Evolutionary conservation across 768 basidiomycete species (phyloP).

Genomic region (Coprinellus micaceus): DNA sequence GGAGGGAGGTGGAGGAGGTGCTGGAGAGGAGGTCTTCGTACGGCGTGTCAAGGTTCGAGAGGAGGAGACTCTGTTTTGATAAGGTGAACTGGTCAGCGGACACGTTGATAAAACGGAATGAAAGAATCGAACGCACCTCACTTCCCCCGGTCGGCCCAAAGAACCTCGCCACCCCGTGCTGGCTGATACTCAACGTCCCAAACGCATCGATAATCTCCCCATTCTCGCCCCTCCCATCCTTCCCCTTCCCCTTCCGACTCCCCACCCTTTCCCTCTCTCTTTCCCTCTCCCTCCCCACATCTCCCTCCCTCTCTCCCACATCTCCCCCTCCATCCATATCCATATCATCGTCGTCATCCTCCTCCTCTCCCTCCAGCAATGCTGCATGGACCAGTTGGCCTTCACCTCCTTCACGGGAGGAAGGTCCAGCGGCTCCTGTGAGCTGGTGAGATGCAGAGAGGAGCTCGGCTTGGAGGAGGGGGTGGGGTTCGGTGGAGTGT

Average conservation of each 20-base stretch:
- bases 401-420: too few relatives aligned
- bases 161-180: conserved; percentile 58
- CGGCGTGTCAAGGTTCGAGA: conserved; percentile 5
- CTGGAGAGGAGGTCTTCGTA: conserved; percentile 11
- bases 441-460: conserved; percentile 23
- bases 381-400: too few relatives aligned
- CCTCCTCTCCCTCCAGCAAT: conserved; percentile 17
- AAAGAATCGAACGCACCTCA: conserved; percentile 62
- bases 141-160: conserved; percentile 67
- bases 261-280: background rate
- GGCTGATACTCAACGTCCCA: conserved; percentile 57
- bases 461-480: conserved; percentile 54
- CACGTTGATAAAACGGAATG: too few relatives aligned
- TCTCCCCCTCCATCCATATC: conserved; percentile 16
- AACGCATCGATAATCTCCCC: conserved; percentile 52
- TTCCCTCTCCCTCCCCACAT: background rate
- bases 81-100: too few relatives aligned
- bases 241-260: conserved; percentile 6
- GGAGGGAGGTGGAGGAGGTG: background rate
- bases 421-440: too few relatives aligned
- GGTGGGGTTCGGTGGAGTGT: conserved; percentile 53
- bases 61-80: conserved; percentile 23
- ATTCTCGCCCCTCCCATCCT: conserved; percentile 11
- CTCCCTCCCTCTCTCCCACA: background rate
- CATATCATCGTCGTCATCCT: conserved; percentile 26